Percentiles rank a stretch among this genome's conserved stretches.
Conservation (phyloP, 169 alveolate genomes). For the Besnoitia besnoiti region DNA sequence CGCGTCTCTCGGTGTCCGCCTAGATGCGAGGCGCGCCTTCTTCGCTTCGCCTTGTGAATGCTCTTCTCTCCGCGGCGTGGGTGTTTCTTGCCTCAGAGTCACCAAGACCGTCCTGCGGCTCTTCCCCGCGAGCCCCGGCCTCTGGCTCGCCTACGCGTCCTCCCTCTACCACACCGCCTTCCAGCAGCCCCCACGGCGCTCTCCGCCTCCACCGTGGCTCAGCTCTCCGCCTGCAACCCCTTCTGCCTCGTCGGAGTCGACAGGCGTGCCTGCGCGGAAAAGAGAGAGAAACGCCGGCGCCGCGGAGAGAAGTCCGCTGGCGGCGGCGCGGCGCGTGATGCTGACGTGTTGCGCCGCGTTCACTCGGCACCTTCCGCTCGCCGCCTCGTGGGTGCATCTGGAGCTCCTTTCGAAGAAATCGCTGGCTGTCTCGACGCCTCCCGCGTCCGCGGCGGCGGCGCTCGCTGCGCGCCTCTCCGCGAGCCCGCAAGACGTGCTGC, state of each 20-base stretch:
- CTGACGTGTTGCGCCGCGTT: neutral
- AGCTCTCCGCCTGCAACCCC: neutral
- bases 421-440: neutral
- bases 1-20: neutral
- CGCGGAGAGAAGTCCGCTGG: neutral
- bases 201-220: neutral
- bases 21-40: neutral
- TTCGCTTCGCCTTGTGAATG: neutral
- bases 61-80: conserved; percentile 9
- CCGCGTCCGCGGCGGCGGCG: neutral
- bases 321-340: neutral
- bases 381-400: conserved; percentile 1
- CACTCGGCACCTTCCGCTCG: neutral
- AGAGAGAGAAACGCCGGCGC: neutral
- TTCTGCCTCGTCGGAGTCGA: neutral
- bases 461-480: neutral
- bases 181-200: neutral
- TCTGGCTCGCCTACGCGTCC: conserved; percentile 43
- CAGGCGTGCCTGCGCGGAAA: neutral
- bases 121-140: neutral
- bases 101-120: neutral
- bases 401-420: neutral
- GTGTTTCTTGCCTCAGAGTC: neutral
- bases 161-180: conserved; percentile 7
- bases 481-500: neutral